A percentile compares a stretch with the other conserved stretches of the same genome.
phyloP scores from a whole-genome alignment of 176 grass and related monocot genomes.

The Triticum turgidum region DNA sequence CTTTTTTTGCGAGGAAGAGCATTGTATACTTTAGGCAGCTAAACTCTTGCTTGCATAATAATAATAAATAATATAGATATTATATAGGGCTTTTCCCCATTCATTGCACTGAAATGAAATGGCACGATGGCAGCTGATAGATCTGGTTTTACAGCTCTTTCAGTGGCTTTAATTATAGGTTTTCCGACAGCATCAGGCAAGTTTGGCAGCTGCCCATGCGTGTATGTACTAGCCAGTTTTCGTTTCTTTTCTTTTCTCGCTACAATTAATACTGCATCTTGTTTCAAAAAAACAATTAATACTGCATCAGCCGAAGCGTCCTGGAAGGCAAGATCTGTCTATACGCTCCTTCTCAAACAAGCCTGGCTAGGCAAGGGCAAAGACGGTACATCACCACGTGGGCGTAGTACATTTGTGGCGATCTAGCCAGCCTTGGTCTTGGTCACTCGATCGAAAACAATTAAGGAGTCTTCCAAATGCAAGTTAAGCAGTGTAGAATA shows the following conservation, averaged over 20 bases:
- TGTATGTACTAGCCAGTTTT: slow-evolving; percentile 14
- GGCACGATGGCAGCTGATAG: neutral
- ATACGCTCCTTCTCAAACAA: slow-evolving; percentile 2
- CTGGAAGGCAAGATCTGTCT: neutral
- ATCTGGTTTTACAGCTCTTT: slow-evolving; percentile 2
- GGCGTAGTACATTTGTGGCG: neutral
- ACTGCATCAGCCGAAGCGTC: neutral
- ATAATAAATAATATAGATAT: too few relatives aligned
- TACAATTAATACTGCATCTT: neutral
- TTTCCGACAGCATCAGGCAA: slow-evolving; percentile 43
- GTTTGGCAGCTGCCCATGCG: slow-evolving; percentile 36
- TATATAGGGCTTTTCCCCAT: neutral
- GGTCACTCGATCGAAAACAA: neutral
- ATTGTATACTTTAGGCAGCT: neutral
- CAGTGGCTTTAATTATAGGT: slow-evolving; percentile 7
- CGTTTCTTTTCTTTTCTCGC: slow-evolving; percentile 11
- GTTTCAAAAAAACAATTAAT: neutral
- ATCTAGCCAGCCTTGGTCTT: slow-evolving; percentile 11
- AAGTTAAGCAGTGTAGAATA: neutral
- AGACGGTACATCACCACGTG: neutral
- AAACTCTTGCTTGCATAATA: neutral
- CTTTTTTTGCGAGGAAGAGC: neutral
- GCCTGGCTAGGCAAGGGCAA: neutral
- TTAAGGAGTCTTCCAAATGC: slow-evolving; percentile 23
- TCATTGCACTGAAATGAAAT: neutral